Evolutionary conservation across 306 rosid genomes (phyloP), one percentile per base, ranked within the genome.

Genomic region (Rosa rugosa): DNA sequence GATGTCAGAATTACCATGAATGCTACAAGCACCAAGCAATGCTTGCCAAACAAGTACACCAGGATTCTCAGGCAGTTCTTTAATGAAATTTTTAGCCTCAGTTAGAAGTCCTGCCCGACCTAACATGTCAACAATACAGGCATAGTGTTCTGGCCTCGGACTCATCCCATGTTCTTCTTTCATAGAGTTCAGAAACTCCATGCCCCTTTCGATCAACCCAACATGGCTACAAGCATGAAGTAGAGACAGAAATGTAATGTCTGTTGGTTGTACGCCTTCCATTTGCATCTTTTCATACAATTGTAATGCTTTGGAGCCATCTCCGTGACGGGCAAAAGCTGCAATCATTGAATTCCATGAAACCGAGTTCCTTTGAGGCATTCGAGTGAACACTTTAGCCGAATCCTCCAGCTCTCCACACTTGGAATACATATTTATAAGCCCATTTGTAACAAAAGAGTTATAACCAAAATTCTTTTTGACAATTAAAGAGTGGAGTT

Each of bases 281-380:
- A 36, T 13, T 79, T 82, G 80, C 98, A 94, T 91, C 66, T 85
- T 80, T 82, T 91, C 88, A 34, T 90, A 91, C 77, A 88, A 75
- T 69, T 80, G 80, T 72, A 94, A 87, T 36, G 97, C 97, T 78
- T 68, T 89, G 53, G 45, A 75, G 82, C 87, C 92, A 79, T 92
- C 87, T 67, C 98, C 98, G 45, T 94, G 93, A 71, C 95, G 95
- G 17, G 97, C 95, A 77, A 87, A 89, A 51, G 97, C 93, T 44
- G 97, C 94, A 69, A 94, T 94, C 87, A 91, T 79, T 46, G 98
- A 92, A 80, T 94, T 94, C 97, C 98, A 92, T 8, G 97, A 88
- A 69, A 94, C 74, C 1, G 89, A 79, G 84, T 89, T 92, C 86
- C 80, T 88, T 50, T 80, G 84, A 66, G 83, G 80, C 92, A 89